Percentiles rank a stretch among this genome's conserved stretches.
These are phyloP conservation scores for Solanum aculeatissimum DNA, from an alignment of 305 asterid genomes.

Conservation along the genomic window DNA sequence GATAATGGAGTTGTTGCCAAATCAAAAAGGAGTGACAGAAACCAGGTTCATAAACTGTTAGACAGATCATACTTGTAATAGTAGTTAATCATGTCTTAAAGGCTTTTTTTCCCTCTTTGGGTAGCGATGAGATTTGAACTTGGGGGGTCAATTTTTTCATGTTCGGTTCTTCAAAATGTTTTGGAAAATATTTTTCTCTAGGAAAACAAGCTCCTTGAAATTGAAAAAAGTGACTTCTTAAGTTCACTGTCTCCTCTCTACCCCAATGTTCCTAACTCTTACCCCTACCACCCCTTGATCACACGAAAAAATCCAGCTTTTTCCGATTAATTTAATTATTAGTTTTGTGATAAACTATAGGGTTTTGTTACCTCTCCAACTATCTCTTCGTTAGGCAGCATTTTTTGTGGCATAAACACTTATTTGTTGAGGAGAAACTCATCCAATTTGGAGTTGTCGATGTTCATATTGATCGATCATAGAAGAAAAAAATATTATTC, in stretches of 20 bases:
- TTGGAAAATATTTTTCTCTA: background rate
- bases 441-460: too few relatives aligned
- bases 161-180: background rate
- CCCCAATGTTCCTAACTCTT: background rate
- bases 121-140: background rate
- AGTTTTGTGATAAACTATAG: too few relatives aligned
- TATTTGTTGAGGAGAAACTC: too few relatives aligned
- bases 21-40: conserved; percentile 50
- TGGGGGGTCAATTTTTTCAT: background rate
- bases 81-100: background rate
- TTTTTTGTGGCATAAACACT: too few relatives aligned
- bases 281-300: background rate
- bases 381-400: too few relatives aligned
- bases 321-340: too few relatives aligned
- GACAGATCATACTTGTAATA: background rate
- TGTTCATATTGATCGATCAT: too few relatives aligned
- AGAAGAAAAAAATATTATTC: too few relatives aligned
- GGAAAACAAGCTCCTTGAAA: background rate
- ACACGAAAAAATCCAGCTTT: background rate
- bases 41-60: conserved; percentile 14
- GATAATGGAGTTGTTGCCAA: conserved; percentile 60
- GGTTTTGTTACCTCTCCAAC: too few relatives aligned
- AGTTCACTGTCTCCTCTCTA: background rate
- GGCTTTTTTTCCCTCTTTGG: background rate
- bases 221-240: background rate